A percentile compares a stretch with the other conserved stretches of the same genome.
Evolutionary conservation across 2,329 filamentous ascomycete species (phyloP).

Genomic region (Scedosporium aurantiacum): DNA sequence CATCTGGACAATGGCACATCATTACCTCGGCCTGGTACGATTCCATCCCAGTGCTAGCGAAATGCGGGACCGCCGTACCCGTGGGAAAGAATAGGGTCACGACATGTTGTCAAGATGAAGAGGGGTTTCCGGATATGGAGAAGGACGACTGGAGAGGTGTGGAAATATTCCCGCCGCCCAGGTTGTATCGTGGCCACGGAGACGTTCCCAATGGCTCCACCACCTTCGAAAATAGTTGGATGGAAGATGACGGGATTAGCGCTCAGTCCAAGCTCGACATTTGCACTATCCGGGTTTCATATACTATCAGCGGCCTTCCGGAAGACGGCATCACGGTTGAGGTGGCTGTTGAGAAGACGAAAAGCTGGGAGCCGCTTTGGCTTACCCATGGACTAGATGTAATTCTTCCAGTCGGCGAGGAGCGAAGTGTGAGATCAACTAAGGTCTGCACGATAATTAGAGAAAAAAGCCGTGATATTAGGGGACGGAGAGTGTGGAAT

Average conservation of each 20-base stretch:
- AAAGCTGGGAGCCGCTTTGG: neutral
- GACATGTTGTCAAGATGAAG: neutral
- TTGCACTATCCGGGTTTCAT: neutral
- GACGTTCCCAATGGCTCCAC: too few species aligned
- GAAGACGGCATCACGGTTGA: neutral
- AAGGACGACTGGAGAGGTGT: neutral
- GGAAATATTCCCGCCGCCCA: neutral
- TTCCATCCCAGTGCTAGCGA: neutral
- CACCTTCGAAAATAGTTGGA: neutral
- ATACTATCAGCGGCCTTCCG: neutral
- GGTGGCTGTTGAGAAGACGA: neutral
- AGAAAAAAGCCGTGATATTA: too few species aligned
- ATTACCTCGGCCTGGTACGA: neutral
- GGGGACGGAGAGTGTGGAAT: too few species aligned
- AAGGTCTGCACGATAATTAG: too few species aligned
- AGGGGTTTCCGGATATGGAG: neutral
- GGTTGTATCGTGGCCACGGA: neutral
- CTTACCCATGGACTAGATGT: neutral
- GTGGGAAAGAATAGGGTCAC: neutral
- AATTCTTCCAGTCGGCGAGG: neutral
- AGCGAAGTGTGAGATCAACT: too few species aligned
- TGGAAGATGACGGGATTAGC: neutral
- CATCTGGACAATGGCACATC: neutral
- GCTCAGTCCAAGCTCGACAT: neutral
- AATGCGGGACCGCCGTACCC: neutral